phyloP scores from a whole-genome alignment of 179 eudicot species.

The Beta lomatogona region DNA sequence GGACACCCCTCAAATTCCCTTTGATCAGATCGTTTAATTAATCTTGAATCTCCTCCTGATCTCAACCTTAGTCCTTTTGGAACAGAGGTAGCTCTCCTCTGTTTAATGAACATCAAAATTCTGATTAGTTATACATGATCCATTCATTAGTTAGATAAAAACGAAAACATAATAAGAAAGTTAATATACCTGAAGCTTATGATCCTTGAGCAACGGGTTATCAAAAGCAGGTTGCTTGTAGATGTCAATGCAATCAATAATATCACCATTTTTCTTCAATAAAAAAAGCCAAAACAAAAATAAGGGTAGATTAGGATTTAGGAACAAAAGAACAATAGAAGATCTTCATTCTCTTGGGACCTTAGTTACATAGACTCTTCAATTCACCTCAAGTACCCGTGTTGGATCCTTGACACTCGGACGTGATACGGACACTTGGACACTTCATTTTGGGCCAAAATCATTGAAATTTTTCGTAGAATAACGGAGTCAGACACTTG shows the following conservation, averaged over 20 bases:
- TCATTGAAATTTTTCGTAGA: no score
- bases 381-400: no score
- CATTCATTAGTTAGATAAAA: neutral
- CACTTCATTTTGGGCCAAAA: no score
- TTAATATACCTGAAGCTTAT: constrained; percentile 29
- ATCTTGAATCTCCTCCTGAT: neutral
- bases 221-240: constrained; percentile 35
- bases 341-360: no score
- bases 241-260: constrained; percentile 28
- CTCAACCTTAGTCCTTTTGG: constrained; percentile 7
- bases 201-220: constrained; percentile 27
- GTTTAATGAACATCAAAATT: neutral
- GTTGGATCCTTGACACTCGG: no score
- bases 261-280: constrained; percentile 10
- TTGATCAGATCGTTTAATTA: neutral
- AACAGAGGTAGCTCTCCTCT: constrained; percentile 22
- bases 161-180: no score
- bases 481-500: no score
- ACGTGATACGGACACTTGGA: no score
- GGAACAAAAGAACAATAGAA: no score
- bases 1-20: constrained; percentile 14
- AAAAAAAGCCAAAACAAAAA: neutral
- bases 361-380: no score
- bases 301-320: no score
- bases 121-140: neutral